Evolutionary conservation across 208 protist genomes (phyloP), one percentile per base, ranked within the genome.

Genomic region (Acanthamoeba culbertsoni): DNA sequence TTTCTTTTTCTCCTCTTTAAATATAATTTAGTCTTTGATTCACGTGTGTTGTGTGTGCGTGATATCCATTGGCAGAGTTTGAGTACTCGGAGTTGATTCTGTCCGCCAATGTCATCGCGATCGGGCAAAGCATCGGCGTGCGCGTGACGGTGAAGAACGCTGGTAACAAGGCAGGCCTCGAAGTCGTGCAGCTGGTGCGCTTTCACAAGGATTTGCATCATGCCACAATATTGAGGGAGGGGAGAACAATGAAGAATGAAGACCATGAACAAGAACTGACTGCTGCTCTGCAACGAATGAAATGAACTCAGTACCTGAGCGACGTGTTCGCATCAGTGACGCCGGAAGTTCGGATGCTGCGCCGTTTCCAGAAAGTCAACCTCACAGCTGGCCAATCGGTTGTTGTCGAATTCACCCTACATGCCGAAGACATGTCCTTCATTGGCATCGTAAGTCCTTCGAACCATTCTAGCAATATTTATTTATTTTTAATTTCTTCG

Each of bases 271-370:
- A n/a, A n/a, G n/a, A n/a, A n/a, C n/a, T n/a, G n/a, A n/a, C n/a
- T n/a, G n/a, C n/a, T n/a, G n/a, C n/a, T n/a, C n/a, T n/a, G n/a
- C n/a, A n/a, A n/a, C n/a, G n/a, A n/a, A 35, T 75, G 31, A 37
- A 2, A 23, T 40, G 28, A 68, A 37, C 8, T 33, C 68, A 79
- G 88, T 95, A 89, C 59, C 51, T 95, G 0, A 77, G 35, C 57
- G 94, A 95, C 46, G 43, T 95, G 3, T 93, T 86, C 42, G 94
- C 94, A 7, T 45, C 65, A 26, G 45, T 94, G 4, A 82, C 90
- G 20, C 94, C 94, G 20, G 90, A 93, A 53, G 94, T 95, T 35
- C 93, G 94, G 77, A 93, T 95, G 53, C 79, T 89, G 53, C 45
- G 53, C 8, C 45, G 79, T 20, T 89, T 65, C 79, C 31, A 28